Evolutionary conservation across 2,329 filamentous ascomycete genomes (phyloP), one percentile per base, ranked within the genome.

Genomic region (Davidsoniella australis): DNA sequence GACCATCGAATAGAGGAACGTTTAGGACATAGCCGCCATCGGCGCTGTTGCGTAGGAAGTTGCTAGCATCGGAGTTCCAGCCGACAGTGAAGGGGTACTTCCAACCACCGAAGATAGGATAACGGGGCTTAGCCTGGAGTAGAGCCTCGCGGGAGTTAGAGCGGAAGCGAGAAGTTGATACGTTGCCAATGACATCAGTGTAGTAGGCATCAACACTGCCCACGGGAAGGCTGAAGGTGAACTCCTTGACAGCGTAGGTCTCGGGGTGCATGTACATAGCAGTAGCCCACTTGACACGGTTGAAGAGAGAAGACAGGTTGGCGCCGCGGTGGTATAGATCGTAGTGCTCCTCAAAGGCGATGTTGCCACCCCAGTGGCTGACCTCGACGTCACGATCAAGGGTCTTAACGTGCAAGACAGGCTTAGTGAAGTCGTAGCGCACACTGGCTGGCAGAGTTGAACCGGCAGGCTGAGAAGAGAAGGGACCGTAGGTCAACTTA

Each of bases 31-130:
- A 94, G n/a, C 77, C 75, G 53, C 85, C 78, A 23, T 72, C 73
- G 42, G 70, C 67, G 40, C 75, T 70, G 57, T 70, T 76, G 58
- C 85, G 80, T 56, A 98, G 63, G 62, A 85, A 91, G 51, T 75
- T 76, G 58, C 78, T 78, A 24, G 93, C 72, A 56, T 94, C 78
- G 47, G 84, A 80, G 67, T 96, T 93, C 91, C 91, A 98, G 57
- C 91, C 91, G 51, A 96, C 80, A 52, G 83, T 85, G 70, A 96
- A 98, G 56, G 85, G 91, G 66, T 95, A 96, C 66, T 94, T 94
- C 91, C 91, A 98, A 53, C 85, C 87, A 53, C 91, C 91, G 59
- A 95, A 98, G 20, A 98, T 64, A n/a, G 91, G 91, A 64, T 94
- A 98, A 47, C 91, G 78, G 17, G 91, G 91, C 71, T 88, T 91